These are phyloP conservation scores for Closterium sp. DNA, from an alignment of 139 green algal genomes.

Conservation along the genomic window DNA sequence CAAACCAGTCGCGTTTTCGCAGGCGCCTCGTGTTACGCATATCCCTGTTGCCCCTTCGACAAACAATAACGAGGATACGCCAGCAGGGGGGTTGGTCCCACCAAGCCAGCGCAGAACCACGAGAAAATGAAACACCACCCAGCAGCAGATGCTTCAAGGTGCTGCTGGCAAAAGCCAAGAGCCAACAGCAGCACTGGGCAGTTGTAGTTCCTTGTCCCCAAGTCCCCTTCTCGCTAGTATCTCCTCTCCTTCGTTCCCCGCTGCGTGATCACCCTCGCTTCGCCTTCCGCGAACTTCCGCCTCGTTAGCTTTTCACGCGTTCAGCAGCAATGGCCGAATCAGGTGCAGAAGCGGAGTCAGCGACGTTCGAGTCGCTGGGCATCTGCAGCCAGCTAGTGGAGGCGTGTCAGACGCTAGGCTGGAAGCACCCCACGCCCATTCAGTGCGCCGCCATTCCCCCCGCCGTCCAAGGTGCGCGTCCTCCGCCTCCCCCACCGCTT, in stretches of 20 bases:
- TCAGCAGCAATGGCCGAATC: neutral
- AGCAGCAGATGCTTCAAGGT: too few relatives aligned
- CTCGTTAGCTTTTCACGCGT: too few relatives aligned
- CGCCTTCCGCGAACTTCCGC: neutral
- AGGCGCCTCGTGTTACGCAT: too few relatives aligned
- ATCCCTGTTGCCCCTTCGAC: too few relatives aligned
- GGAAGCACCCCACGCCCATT: slow-evolving; percentile 47
- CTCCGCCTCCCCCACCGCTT: neutral
- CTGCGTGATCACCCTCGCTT: neutral
- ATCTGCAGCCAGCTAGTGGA: slow-evolving; percentile 47
- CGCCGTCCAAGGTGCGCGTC: slow-evolving; percentile 35
- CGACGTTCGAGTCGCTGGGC: slow-evolving; percentile 34
- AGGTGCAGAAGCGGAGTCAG: neutral
- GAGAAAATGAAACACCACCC: too few relatives aligned
- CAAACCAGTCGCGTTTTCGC: too few relatives aligned
- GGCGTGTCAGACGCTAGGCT: slow-evolving; percentile 28
- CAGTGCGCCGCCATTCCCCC: slow-evolving; percentile 39
- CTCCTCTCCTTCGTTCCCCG: too few relatives aligned
- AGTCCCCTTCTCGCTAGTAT: too few relatives aligned
- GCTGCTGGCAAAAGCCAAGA: too few relatives aligned
- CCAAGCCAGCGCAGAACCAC: neutral
- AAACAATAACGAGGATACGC: neutral
- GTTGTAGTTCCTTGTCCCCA: too few relatives aligned
- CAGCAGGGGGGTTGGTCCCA: too few relatives aligned
- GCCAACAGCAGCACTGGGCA: too few relatives aligned